A percentile compares a stretch with the other conserved stretches of the same genome.
phyloP scores from a whole-genome alignment of 805 yeast genomes.

The Saturnispora quitensis region DNA sequence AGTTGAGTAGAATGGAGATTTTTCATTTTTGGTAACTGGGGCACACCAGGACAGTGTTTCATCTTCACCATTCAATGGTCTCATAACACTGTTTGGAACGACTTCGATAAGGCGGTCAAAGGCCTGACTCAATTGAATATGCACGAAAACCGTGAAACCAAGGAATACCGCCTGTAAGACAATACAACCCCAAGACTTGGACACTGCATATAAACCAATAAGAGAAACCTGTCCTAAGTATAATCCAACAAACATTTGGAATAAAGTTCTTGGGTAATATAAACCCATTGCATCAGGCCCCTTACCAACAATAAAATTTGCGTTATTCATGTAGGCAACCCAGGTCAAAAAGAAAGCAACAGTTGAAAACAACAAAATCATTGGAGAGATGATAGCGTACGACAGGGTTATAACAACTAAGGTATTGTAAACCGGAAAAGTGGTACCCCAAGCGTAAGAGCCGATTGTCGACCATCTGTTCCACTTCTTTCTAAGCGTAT shows the following conservation, averaged over 20 bases:
- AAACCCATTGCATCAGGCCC: conserved; percentile 70
- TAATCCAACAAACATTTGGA: conserved; percentile 81
- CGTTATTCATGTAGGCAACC: conserved; percentile 70
- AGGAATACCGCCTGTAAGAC: conserved; percentile 63
- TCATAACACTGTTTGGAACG: conserved; percentile 67
- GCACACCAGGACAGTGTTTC: conserved; percentile 47
- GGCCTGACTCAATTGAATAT: conserved; percentile 53
- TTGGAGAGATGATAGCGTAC: conserved; percentile 70
- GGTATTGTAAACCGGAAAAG: conserved; percentile 67
- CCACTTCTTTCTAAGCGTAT: conserved; percentile 61
- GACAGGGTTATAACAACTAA: conserved; percentile 61
- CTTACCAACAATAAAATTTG: conserved; percentile 60
- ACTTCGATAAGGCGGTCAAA: conserved; percentile 51
- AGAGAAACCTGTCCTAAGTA: conserved; percentile 83
- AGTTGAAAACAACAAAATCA: conserved; percentile 66
- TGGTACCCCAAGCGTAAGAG: conserved; percentile 60
- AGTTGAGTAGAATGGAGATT: conserved; percentile 8
- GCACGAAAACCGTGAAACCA: conserved; percentile 59
- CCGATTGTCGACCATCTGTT: conserved; percentile 46
- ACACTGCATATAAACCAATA: conserved; percentile 78
- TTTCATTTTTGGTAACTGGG: background rate
- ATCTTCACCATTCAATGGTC: conserved; percentile 61
- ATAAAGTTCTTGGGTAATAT: conserved; percentile 80
- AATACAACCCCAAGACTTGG: conserved; percentile 93
- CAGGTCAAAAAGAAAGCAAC: conserved; percentile 64